phyloP scores from a whole-genome alignment of 306 rosid species.

The Quercus mongolica region DNA sequence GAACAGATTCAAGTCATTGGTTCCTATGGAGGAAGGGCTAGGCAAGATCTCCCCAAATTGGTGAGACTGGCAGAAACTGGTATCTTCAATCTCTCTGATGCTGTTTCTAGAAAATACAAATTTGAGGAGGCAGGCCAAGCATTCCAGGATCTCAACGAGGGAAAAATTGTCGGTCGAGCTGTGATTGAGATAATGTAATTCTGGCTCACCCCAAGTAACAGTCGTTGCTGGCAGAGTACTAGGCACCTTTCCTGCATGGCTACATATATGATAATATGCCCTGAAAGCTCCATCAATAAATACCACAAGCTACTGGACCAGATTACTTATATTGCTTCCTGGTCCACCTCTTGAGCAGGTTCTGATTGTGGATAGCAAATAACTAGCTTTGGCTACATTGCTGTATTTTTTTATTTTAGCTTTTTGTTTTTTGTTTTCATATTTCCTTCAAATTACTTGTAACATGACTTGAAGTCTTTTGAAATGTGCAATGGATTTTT shows the following conservation, averaged over 20 bases:
- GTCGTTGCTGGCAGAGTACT: conserved; percentile 6
- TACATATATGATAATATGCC: neutral
- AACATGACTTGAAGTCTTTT: neutral
- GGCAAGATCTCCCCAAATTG: conserved; percentile 96
- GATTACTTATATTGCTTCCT: neutral
- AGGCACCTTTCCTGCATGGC: neutral
- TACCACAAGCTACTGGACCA: neutral
- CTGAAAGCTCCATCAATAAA: neutral
- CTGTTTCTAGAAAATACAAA: conserved; percentile 78
- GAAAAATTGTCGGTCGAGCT: conserved; percentile 74
- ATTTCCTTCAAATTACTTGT: neutral
- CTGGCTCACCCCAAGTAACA: conserved; percentile 5
- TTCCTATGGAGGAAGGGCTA: conserved; percentile 92
- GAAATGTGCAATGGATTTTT: neutral
- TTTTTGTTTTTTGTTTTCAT: too few species aligned
- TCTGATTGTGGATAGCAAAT: neutral
- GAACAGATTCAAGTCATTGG: conserved; percentile 85
- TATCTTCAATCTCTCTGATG: conserved; percentile 59
- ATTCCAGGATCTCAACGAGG: conserved; percentile 76
- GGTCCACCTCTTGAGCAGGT: neutral
- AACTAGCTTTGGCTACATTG: neutral
- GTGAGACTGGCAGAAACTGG: conserved; percentile 85
- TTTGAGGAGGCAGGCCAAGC: conserved; percentile 77
- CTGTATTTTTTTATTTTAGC: neutral
- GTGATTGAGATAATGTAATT: conserved; percentile 63